These are phyloP conservation scores for Solanum tarijense DNA, from an alignment of 257 asterid species.

Conservation along the genomic window DNA sequence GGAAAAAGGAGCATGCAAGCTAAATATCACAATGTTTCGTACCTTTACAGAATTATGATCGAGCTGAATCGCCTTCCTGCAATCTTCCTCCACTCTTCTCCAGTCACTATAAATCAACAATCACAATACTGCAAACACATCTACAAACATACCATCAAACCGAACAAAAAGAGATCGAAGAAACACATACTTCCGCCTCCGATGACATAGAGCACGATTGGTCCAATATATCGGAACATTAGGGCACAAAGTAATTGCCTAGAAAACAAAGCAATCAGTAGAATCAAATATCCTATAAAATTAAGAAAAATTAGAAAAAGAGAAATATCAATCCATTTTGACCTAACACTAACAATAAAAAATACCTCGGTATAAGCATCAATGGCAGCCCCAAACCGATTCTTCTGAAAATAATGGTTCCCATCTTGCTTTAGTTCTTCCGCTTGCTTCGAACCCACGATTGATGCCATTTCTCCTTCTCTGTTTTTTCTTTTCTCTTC, in stretches of 20 bases:
- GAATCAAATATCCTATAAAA: neutral
- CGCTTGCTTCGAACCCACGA: slow-evolving; percentile 49
- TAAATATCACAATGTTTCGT: neutral
- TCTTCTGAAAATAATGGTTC: slow-evolving; percentile 52
- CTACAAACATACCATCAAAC: neutral
- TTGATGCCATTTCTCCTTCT: slow-evolving; percentile 41
- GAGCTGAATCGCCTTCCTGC: slow-evolving; percentile 26
- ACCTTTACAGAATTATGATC: slow-evolving; percentile 37
- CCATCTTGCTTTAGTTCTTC: slow-evolving; percentile 71
- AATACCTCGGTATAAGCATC: slow-evolving; percentile 87
- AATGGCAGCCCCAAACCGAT: slow-evolving; percentile 73
- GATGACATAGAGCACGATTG: slow-evolving; percentile 90
- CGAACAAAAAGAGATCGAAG: neutral
- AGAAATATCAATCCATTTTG: neutral
- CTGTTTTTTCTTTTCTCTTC: neutral
- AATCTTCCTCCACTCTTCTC: slow-evolving; percentile 43
- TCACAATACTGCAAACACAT: neutral
- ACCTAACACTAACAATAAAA: neutral
- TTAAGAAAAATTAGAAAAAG: neutral
- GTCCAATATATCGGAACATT: slow-evolving; percentile 82
- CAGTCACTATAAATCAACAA: slow-evolving; percentile 43
- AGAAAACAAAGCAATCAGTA: neutral
- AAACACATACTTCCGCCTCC: slow-evolving; percentile 54
- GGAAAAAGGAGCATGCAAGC: neutral
- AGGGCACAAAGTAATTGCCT: slow-evolving; percentile 95